Evolutionary conservation across 2,329 filamentous ascomycete species (phyloP).

Genomic region (Magnaporthiopsis rhizophila): DNA sequence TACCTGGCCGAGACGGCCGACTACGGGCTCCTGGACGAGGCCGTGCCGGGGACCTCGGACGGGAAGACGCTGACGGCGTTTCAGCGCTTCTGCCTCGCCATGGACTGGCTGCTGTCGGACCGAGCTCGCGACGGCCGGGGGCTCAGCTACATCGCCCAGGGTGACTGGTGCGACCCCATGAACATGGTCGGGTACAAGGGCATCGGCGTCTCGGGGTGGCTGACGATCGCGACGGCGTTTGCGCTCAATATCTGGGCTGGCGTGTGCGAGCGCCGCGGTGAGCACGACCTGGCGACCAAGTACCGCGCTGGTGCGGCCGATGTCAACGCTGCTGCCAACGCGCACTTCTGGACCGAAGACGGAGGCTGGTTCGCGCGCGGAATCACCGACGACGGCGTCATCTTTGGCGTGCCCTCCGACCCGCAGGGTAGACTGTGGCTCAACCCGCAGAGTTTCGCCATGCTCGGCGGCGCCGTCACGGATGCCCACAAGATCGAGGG

Average conservation of each 20-base stretch:
- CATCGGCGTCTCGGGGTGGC: constrained; percentile 49
- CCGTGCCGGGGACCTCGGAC: constrained; percentile 32
- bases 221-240: constrained; percentile 46
- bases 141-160: constrained; percentile 49
- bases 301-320: constrained; percentile 35
- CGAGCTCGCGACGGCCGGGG: constrained; percentile 41
- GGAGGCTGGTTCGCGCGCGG: constrained; percentile 49
- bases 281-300: constrained; percentile 30
- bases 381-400: constrained; percentile 47
- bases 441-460: constrained; percentile 48
- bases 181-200: constrained; percentile 56
- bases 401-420: constrained; percentile 42
- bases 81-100: constrained; percentile 45
- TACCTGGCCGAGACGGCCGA: constrained; percentile 49
- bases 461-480: constrained; percentile 38
- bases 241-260: constrained; percentile 44
- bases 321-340: constrained; percentile 42
- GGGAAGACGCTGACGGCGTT: constrained; percentile 42
- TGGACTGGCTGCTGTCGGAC: constrained; percentile 43
- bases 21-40: constrained; percentile 38
- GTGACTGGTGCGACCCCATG: constrained; percentile 54
- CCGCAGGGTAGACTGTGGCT: constrained; percentile 49
- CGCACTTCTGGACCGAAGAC: constrained; percentile 39
- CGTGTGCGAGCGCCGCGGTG: constrained; percentile 37
- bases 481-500: constrained; percentile 12